These are phyloP conservation scores for Aspergillus oerlinghausenensis DNA, from an alignment of 2,329 filamentous ascomycete genomes.

Conservation along the genomic window DNA sequence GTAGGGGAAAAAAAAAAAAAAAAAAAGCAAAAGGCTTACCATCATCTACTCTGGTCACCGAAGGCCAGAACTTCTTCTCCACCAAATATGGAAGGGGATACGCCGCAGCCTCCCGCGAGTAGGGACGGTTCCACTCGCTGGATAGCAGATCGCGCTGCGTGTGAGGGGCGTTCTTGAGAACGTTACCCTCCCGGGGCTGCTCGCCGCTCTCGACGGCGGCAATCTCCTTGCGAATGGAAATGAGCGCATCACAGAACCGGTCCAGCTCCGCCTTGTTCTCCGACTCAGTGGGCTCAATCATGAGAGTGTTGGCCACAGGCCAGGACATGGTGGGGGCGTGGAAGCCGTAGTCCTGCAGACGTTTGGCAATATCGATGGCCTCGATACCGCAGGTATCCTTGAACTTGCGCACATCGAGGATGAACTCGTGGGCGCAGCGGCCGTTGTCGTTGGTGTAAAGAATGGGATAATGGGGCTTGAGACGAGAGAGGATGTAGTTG, in stretches of 20 bases:
- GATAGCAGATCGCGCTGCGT: conserved; percentile 73
- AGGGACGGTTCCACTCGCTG: conserved; percentile 76
- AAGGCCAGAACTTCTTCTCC: conserved; percentile 98
- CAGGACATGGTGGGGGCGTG: conserved; percentile 96
- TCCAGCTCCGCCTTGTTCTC: conserved; percentile 91
- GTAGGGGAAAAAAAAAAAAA: no score
- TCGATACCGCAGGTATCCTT: conserved; percentile 78
- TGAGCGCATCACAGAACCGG: conserved; percentile 84
- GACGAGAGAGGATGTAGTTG: conserved; percentile 88
- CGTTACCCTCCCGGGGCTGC: conserved; percentile 69
- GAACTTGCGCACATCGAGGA: conserved; percentile 82
- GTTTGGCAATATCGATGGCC: conserved; percentile 92
- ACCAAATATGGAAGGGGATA: conserved; percentile 77
- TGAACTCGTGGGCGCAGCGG: conserved; percentile 95
- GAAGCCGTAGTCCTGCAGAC: conserved; percentile 95
- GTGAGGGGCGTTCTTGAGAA: conserved; percentile 86
- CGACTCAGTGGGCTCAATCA: conserved; percentile 96
- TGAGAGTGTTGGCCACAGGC: conserved; percentile 90
- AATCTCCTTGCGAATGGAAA: conserved; percentile 83
- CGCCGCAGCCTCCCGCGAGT: conserved; percentile 75
- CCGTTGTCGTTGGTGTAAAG: conserved; percentile 88
- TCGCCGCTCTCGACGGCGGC: conserved; percentile 74
- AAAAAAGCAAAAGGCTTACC: conserved; percentile 54
- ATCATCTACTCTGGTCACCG: conserved; percentile 80
- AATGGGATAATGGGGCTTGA: conserved; percentile 81